Percentiles rank a stretch among this genome's conserved stretches.
Evolutionary conservation across 495 filamentous ascomycete genomes (phyloP).

Genomic region (Xylaria grammica): DNA sequence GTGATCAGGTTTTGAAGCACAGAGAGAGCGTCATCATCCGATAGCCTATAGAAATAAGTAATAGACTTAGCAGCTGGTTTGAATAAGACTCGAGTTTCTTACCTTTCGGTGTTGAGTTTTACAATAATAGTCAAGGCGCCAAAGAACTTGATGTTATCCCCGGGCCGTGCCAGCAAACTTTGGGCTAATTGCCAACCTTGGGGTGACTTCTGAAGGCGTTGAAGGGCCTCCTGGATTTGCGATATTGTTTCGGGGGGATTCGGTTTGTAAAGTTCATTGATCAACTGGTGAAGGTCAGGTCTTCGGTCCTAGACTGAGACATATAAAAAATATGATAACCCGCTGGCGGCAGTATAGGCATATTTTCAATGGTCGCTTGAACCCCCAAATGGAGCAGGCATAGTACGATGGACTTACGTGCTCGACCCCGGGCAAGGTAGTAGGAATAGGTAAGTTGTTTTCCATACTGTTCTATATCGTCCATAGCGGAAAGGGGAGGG

Average conservation of each 20-base stretch:
- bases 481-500: slow-evolving; percentile 31
- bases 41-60: slow-evolving; percentile 62
- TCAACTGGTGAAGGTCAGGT: slow-evolving; percentile 51
- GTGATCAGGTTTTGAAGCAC: slow-evolving; percentile 73
- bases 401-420: slow-evolving; percentile 26
- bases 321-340: no score
- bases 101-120: slow-evolving; percentile 88
- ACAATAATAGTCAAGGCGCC: slow-evolving; percentile 93
- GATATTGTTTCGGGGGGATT: slow-evolving; percentile 63
- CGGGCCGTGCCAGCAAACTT: slow-evolving; percentile 65
- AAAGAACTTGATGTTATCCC: slow-evolving; percentile 83
- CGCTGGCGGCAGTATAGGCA: no score
- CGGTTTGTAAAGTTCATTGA: slow-evolving; percentile 74
- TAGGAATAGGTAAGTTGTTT: slow-evolving; percentile 25
- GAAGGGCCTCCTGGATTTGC: slow-evolving; percentile 76
- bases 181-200: slow-evolving; percentile 87
- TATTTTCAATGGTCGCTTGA: neutral
- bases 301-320: slow-evolving; percentile 15
- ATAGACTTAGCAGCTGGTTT: slow-evolving; percentile 13
- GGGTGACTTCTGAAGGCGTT: slow-evolving; percentile 73
- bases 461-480: slow-evolving; percentile 33
- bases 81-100: slow-evolving; percentile 15
- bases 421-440: slow-evolving; percentile 36
- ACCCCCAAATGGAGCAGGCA: neutral
- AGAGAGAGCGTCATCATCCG: slow-evolving; percentile 62